Evolutionary conservation across 2,329 filamentous ascomycete genomes (phyloP).

Genomic region (Elsinoe arachidis): DNA sequence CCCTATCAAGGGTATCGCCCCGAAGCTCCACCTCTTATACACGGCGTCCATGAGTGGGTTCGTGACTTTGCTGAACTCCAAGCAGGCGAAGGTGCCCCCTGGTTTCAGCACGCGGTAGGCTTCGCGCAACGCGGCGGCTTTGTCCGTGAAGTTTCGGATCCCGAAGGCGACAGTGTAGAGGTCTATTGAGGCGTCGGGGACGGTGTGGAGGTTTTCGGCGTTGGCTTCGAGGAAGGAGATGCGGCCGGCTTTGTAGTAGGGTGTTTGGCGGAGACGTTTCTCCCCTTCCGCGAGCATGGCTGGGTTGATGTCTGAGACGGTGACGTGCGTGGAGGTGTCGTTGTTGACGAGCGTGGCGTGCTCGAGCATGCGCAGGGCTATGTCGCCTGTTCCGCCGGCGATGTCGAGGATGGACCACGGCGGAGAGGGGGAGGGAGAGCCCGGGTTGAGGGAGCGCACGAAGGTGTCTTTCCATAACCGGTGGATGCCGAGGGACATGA

Average conservation of each 20-base stretch:
- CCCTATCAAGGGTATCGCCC: constrained; percentile 87
- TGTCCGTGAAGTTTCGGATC: constrained; percentile 94
- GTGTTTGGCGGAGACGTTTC: constrained; percentile 60
- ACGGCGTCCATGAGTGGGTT: constrained; percentile 70
- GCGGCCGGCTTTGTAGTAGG: constrained; percentile 47
- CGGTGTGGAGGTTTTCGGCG: constrained; percentile 62
- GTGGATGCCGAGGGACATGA: constrained; percentile 97
- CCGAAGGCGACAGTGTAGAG: constrained; percentile 97
- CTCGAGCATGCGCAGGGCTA: constrained; percentile 91
- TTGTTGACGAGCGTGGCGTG: constrained; percentile 73
- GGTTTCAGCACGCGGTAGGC: constrained; percentile 85
- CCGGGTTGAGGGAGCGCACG: constrained; percentile 78
- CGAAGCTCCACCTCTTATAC: constrained; percentile 95
- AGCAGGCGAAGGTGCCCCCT: constrained; percentile 88
- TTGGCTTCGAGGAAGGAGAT: constrained; percentile 81
- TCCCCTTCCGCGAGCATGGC: constrained; percentile 86
- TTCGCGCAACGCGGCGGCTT: constrained; percentile 71
- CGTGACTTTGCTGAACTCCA: constrained; percentile 86
- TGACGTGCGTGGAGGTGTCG: constrained; percentile 72
- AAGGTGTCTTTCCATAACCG: constrained; percentile 97
- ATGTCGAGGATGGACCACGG: constrained; percentile 82
- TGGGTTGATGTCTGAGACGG: constrained; percentile 91
- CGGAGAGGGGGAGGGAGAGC: constrained; percentile 35
- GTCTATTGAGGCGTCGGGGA: constrained; percentile 68
- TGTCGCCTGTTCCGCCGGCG: constrained; percentile 93